These are phyloP conservation scores for Termitomyces heimii DNA, from an alignment of 768 basidiomycete genomes.

Conservation along the genomic window DNA sequence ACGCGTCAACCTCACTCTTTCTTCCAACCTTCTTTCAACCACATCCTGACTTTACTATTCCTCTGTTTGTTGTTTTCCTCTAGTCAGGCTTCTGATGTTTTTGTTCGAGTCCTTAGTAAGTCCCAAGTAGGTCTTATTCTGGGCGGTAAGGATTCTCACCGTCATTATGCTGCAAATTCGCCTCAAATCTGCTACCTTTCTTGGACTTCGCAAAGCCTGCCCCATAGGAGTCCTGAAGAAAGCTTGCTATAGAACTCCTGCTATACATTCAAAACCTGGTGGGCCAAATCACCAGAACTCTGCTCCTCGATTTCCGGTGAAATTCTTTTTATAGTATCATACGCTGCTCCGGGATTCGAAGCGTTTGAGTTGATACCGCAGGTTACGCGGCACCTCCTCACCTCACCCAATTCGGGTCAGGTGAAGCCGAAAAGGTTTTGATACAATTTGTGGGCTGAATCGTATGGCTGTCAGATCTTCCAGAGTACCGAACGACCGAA, in stretches of 20 bases:
- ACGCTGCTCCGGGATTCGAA: neutral
- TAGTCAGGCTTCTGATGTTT: neutral
- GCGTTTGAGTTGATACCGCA: neutral
- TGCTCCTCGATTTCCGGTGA: neutral
- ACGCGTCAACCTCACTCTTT: no score
- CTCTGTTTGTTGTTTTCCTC: no score
- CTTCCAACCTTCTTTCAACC: no score
- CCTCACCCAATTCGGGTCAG: neutral
- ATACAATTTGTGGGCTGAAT: neutral
- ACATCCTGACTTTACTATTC: no score
- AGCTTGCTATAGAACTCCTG: neutral
- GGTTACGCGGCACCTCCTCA: neutral
- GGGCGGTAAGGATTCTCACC: neutral
- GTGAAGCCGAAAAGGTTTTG: neutral
- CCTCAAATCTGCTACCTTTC: neutral
- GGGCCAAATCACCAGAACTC: neutral
- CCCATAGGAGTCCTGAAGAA: neutral
- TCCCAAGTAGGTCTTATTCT: neutral
- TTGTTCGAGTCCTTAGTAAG: neutral
- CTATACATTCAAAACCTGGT: neutral
- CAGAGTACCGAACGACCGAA: neutral
- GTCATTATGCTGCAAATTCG: neutral
- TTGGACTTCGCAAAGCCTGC: neutral
- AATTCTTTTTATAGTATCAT: neutral
- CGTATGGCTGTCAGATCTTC: neutral